These are phyloP conservation scores for Yamadazyma dendronema DNA, from an alignment of 1,139 yeast species.

Conservation along the genomic window DNA sequence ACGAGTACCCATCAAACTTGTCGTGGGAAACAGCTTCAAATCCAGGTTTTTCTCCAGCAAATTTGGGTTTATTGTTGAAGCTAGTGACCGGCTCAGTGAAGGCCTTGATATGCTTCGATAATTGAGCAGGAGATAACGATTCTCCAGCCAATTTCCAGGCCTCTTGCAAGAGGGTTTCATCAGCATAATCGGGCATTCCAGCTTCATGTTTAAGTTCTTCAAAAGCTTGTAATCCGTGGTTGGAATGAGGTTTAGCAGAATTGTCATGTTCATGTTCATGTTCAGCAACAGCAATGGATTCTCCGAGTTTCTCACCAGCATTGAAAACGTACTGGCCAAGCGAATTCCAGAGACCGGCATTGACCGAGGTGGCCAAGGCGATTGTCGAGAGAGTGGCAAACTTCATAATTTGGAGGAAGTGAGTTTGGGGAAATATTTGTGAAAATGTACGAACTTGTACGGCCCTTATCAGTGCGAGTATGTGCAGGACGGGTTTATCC, in stretches of 20 bases:
- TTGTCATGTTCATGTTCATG: constrained; percentile 2
- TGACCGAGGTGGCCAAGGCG: constrained; percentile 3
- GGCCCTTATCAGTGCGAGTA: neutral
- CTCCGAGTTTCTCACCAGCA: constrained; percentile 2
- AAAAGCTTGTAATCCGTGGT: constrained; percentile 8
- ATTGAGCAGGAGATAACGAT: constrained; percentile 17
- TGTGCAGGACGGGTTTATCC: too few species aligned
- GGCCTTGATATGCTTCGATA: constrained; percentile 20
- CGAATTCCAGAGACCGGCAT: neutral
- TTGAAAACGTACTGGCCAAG: neutral
- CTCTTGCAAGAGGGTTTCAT: constrained; percentile 7
- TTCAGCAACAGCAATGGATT: constrained; percentile 5
- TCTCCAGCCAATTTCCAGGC: constrained; percentile 29
- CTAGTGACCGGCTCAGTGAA: constrained; percentile 13
- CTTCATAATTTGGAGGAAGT: constrained; percentile 5
- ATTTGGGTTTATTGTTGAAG: constrained; percentile 9
- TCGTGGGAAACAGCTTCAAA: constrained; percentile 24
- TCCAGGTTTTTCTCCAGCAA: constrained; percentile 2
- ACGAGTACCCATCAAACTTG: constrained; percentile 32
- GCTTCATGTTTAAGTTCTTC: constrained; percentile 8
- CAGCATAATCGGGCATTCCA: constrained; percentile 11
- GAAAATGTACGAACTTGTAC: too few species aligned
- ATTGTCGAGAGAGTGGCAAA: constrained; percentile 4
- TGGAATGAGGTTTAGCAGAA: neutral
- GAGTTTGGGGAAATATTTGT: neutral